Base-by-base conservation (phyloP, 108 stramenopile genomes). In the Ochromonas danica region DNA sequence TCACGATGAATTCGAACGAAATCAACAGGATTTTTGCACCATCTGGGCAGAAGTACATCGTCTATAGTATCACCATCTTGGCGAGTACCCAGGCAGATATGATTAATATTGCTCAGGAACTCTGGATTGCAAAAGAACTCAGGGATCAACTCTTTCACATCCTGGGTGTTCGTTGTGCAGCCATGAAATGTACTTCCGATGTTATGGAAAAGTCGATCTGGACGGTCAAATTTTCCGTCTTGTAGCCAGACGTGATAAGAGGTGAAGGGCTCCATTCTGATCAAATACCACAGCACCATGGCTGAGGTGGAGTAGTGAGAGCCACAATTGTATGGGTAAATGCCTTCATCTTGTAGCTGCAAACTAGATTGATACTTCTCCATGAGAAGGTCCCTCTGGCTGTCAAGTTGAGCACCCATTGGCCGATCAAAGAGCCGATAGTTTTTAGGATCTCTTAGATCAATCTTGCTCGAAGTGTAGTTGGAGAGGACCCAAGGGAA, bases 41-140 rank as follows among this genome's bases (percentile, higher is more conserved):
- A 98, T 61, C 88, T 89, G 0, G 97, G 97, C 75, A 98, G 81
- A 22, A 85, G 86, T 33, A 93, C 92, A 81, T 96, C 90, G 61
- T 94, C 91, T 10, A 96, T 91, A 10, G 85, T 80, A 71, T 90
- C 88, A 0, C 95, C 94, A 35, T 82, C 79, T 80, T 94, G 94
- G 1, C 89, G 92, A 22, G 72, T 82, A 25, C 96, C 96, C 60
- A 94, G 92, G 77, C 94, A 92, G 75, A 96, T 93, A 62, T 86
- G 80, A 75, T 95, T 93, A 36, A 14, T 91, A 77, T 97, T 95
- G 33, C 84, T 84, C 63, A 97, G 85, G 70, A 97, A 92, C 78
- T 95, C 95, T 3, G 80, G 80, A 30, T 71, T 60, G 43, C 25
- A 81, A 51, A 81, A 81, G 25, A 75, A 51, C 61, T 81, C 80